Base-by-base conservation (phyloP, 2,329 filamentous ascomycete genomes). In the Cucurbitaria berberidis region DNA sequence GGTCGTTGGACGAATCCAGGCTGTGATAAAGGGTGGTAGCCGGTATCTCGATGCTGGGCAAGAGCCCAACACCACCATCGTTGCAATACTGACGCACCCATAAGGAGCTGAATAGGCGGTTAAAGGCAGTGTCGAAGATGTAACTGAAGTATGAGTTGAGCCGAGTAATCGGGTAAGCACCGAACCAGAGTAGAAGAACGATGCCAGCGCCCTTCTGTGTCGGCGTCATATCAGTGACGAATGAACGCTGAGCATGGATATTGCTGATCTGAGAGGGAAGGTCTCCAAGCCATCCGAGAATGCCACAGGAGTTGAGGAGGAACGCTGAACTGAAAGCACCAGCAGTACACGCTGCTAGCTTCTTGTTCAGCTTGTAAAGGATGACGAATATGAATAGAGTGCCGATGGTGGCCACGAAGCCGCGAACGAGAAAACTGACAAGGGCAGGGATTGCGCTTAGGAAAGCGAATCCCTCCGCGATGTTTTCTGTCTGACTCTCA, bases 41-140 rank as follows among this genome's bases (percentile, higher is more conserved):
- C 13, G 65, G 65, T 11, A 68, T 53, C 39, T 68, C 65, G 9
- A 67, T 38, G 18, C 61, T 60, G 1, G 64, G 62, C 0, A 68
- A 13, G 1, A 59, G 36, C 0, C 53, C 57, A 0, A 40, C 30
- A 2, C 60, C 56, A 2, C 51, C 46, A 1, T 60, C 57, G n/a
- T 60, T 66, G 29, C 30, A 46, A 22, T 67, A 63, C 16, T 62
- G 52, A 7, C 42, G 43, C 6, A 68, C 3, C 57, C 58, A 65
- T 1, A 60, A 44, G 1, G 55, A 47, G 10, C 49, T 22, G 1
- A 65, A 38, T 1, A 64, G 3, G 2, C 44, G 48, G n/a, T 43
- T 24, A 32, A 64, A 19, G 2, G 30, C 27, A 1, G 19, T 9
- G 1, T 40, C 38, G 2, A 60, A 39, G 9, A 55, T 36, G 1